Conservation (phyloP, 768 basidiomycete species). For the Fibroporia radiculosa region DNA sequence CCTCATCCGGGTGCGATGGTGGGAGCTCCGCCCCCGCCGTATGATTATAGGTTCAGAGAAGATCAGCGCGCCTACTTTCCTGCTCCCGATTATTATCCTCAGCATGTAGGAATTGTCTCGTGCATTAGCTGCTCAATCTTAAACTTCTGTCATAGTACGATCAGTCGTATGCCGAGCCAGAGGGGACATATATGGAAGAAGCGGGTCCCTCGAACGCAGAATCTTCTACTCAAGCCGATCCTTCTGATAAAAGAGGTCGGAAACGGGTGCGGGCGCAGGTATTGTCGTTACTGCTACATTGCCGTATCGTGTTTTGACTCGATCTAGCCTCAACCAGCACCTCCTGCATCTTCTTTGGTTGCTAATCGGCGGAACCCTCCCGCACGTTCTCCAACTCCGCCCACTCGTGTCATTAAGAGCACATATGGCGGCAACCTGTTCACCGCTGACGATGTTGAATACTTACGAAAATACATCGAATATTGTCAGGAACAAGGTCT, state of each 20-base stretch:
- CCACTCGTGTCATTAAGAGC: conserved; percentile 77
- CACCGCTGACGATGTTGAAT: conserved; percentile 74
- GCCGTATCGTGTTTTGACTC: conserved; percentile 3
- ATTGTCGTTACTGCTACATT: conserved; percentile 10
- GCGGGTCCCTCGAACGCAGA: conserved; percentile 38
- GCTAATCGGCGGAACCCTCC: conserved; percentile 56
- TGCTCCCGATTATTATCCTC: conserved; percentile 10
- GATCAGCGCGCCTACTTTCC: conserved; percentile 38
- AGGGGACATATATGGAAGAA: conserved; percentile 53
- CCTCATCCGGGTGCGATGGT: conserved; percentile 41
- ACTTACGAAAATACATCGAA: conserved; percentile 83
- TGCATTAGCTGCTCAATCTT: not conserved
- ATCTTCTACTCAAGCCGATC: conserved; percentile 25
- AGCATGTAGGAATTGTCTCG: conserved; percentile 15
- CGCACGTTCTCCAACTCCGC: conserved; percentile 78
- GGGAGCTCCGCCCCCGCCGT: conserved; percentile 35
- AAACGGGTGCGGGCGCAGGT: conserved; percentile 62
- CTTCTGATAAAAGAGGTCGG: conserved; percentile 51
- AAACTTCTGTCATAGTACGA: conserved; percentile 37
- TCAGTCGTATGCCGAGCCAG: conserved; percentile 46
- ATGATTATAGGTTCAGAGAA: conserved; percentile 57
- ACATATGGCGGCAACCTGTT: conserved; percentile 87
- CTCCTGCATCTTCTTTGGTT: conserved; percentile 60
- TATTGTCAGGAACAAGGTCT: conserved; percentile 86
- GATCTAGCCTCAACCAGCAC: conserved; percentile 49